Evolutionary conservation across 78 protist species (phyloP), one percentile per base, ranked within the genome.

Genomic region (slime mould (Dictyostelium discoideum)): DNA sequence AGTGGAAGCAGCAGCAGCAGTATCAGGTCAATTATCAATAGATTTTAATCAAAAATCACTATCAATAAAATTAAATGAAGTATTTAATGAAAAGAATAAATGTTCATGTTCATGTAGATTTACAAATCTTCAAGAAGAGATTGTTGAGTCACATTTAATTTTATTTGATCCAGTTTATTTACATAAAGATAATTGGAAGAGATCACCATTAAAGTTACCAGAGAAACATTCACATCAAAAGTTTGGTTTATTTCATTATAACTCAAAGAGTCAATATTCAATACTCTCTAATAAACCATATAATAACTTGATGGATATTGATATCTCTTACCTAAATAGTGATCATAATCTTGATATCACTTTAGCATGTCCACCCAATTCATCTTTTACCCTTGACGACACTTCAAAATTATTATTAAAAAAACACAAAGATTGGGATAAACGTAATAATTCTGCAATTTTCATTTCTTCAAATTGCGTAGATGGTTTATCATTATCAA

Each of bases 381-480:
- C 7, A 3, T 50, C 73, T 11, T 37, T n/a, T 22, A 14, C 46
- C 8, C 39, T 24, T 44, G 67, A 76, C 2, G 40, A 76, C 9
- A 87, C 78, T 24, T 39, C 13, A 11, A 20, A 76, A 14, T 8
- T 60, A 26, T 60, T 80, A 40, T 32, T 67, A 46, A 29, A 50
- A 20, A 85, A 85, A 26, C 63, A 89, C 9, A 0, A 7, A 5
- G 29, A 67, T 37, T 26, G 65, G 5, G 46, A 14, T 1, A 24
- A 29, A 24, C 16, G 76, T 10, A 77, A 42, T n/a, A 89, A 89
- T 18, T 24, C 39, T 2, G 39, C 74, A 37, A 80, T 81, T 24
- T 89, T 89, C 39, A 63, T 89, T 16, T 89, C 94, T 9, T 89
- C 94, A 20, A 89, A 89, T 81, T 89, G 94, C 22, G 26, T 40